A percentile compares a stretch with the other conserved stretches of the same genome.
phyloP scores from a whole-genome alignment of 495 filamentous ascomycete species.

The Copromyces sp. region DNA sequence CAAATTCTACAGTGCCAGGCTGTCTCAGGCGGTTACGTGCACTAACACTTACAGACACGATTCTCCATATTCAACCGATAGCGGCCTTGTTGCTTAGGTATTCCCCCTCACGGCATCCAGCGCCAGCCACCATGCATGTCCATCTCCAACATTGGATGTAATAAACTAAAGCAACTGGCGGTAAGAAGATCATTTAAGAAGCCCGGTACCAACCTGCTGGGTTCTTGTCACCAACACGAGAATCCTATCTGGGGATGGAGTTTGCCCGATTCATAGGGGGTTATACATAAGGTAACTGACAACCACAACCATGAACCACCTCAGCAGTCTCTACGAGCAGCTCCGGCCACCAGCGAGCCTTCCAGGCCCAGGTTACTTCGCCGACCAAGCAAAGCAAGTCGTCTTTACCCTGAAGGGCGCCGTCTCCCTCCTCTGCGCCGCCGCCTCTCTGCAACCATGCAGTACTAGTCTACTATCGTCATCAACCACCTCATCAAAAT shows the following conservation, averaged over 20 bases:
- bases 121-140: not conserved
- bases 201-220: not conserved
- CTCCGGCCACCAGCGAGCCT: not conserved
- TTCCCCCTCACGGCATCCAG: not conserved
- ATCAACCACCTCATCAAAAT: not conserved
- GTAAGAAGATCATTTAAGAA: not conserved
- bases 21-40: not conserved
- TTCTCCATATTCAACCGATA: not conserved
- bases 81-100: not conserved
- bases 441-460: not conserved
- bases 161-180: not conserved
- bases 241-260: not conserved
- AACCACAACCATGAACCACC: not conserved
- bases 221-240: not conserved
- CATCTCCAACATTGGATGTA: not conserved
- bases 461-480: not conserved
- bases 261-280: not conserved
- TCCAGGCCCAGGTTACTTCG: not conserved
- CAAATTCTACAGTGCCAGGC: not conserved
- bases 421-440: slow-evolving; percentile 11
- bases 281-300: not conserved
- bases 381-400: slow-evolving; percentile 4
- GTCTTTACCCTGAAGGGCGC: slow-evolving; percentile 11
- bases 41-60: not conserved
- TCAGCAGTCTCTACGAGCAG: not conserved